Percentiles rank a stretch among this genome's conserved stretches.
phyloP scores from a whole-genome alignment of 306 rosid species.

The Sindora glabra region DNA sequence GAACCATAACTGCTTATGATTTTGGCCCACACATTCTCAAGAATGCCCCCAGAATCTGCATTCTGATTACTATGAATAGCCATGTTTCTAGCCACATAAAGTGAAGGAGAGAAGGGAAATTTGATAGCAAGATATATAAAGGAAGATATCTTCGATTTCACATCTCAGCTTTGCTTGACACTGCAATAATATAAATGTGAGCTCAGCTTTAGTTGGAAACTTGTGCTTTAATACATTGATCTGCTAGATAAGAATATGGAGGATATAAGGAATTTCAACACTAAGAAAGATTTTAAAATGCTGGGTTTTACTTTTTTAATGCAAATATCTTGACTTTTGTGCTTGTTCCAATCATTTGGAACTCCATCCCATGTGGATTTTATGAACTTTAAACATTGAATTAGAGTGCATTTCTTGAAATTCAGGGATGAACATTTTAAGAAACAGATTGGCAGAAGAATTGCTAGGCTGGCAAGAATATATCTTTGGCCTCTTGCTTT shows the following conservation, averaged over 20 bases:
- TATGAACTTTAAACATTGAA: slow-evolving; percentile 24
- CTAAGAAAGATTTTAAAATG: slow-evolving; percentile 4
- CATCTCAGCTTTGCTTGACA: slow-evolving; percentile 40
- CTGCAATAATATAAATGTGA: slow-evolving; percentile 21
- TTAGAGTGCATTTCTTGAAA: slow-evolving; percentile 18
- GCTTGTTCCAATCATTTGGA: slow-evolving; percentile 44
- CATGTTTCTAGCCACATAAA: slow-evolving; percentile 27
- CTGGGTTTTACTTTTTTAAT: slow-evolving; percentile 14
- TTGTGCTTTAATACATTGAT: slow-evolving; percentile 45
- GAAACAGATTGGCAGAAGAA: slow-evolving; percentile 36
- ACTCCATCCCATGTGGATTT: slow-evolving; percentile 32
- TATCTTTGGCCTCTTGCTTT: slow-evolving; percentile 19
- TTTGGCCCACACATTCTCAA: slow-evolving; percentile 87
- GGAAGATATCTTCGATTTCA: slow-evolving; percentile 18
- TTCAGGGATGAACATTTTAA: slow-evolving; percentile 23
- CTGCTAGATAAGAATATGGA: slow-evolving; percentile 40
- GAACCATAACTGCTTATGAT: slow-evolving; percentile 32
- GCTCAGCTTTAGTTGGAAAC: slow-evolving; percentile 27
- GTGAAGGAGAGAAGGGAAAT: neutral
- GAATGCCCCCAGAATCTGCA: slow-evolving; percentile 46
- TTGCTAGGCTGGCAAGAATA: slow-evolving; percentile 46
- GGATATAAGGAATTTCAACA: slow-evolving; percentile 32
- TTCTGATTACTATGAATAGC: slow-evolving; percentile 26
- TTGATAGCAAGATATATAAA: slow-evolving; percentile 5
- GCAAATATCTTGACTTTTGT: slow-evolving; percentile 39